Evolutionary conservation across 192 early-diverging fungal species (phyloP).

Genomic region (Globomyces pollinis-pini): DNA sequence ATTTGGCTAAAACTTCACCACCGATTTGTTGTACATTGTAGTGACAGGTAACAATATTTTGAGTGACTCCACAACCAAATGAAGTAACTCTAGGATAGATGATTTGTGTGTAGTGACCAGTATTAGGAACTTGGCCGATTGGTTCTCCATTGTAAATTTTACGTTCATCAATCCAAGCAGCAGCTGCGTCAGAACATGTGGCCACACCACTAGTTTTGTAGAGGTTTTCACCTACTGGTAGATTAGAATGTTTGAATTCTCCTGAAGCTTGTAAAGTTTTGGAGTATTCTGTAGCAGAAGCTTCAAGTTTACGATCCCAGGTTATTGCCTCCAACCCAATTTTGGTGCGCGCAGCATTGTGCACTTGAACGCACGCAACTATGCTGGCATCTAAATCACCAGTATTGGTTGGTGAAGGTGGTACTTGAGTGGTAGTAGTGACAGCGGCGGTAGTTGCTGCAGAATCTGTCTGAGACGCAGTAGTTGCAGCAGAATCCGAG

Average conservation of each 20-base stretch:
- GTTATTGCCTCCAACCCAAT: too few relatives aligned
- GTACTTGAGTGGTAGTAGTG: not conserved
- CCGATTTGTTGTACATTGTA: too few relatives aligned
- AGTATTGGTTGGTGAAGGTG: not conserved
- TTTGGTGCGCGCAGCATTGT: not conserved
- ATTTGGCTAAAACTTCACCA: too few relatives aligned
- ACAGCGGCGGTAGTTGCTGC: too few relatives aligned
- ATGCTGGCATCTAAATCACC: not conserved
- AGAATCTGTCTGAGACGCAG: not conserved
- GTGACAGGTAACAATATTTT: too few relatives aligned
- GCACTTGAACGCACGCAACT: not conserved
- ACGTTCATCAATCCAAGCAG: slow-evolving; percentile 6
- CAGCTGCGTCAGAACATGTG: not conserved
- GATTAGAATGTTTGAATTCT: slow-evolving; percentile 1
- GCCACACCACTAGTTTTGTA: slow-evolving; percentile 2
- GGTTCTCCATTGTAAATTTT: slow-evolving; percentile 9
- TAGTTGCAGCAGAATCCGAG: not conserved
- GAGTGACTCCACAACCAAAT: not conserved
- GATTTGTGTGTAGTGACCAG: slow-evolving; percentile 8
- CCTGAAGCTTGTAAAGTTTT: not conserved
- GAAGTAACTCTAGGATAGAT: not conserved
- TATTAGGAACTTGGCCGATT: not conserved
- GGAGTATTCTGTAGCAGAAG: not conserved
- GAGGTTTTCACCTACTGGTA: slow-evolving; percentile 5
- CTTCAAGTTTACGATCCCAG: not conserved